Evolutionary conservation across 108 stramenopile genomes (phyloP), one percentile per base, ranked within the genome.

Genomic region (Discostella stelligeroides): DNA sequence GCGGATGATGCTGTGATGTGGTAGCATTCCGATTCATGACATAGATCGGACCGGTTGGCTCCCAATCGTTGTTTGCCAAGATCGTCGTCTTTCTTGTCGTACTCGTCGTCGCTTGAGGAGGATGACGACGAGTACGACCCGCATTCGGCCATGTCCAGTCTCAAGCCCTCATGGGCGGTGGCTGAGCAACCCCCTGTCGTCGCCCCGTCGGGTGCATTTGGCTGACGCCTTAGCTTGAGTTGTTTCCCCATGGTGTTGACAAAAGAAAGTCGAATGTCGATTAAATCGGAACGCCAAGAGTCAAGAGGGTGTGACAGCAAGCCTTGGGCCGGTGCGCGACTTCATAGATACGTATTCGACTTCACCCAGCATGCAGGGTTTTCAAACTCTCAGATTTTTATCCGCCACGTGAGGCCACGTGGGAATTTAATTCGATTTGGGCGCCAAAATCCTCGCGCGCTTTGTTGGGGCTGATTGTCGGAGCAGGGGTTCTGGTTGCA

Each of bases 51-150:
- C 48, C 48, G 23, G 20, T 4, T 23, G 21, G 48, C 4, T 49
- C 48, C n/a, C n/a, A n/a, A n/a, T n/a, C n/a, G n/a, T n/a, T 25
- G 49, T 8, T 1, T 24, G 13, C 55, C 6, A 37, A 7, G 55
- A 56, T 53, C 51, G 51, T 53, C 51, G 51, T 53, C 51, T 23
- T 53, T 53, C 51, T 53, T 53, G 4, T 53, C 51, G 24, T 20
- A 53, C 21, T 53, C 51, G 25, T 53, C 51, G 51, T 53, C 51
- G 51, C 51, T 53, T 24, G 24, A 53, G 51, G 23, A 23, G 6
- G 53, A 53, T 7, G 51, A 53, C 1, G 18, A 5, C 23, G 54
- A 55, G 11, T 10, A 55, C 14, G 54, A 56, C 2, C 55, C 34
- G 51, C 51, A 53, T n/a, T 53, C 51, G 51, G 9, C 24, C 51